Percentiles rank a stretch among this genome's conserved stretches.
Conservation (phyloP, 768 basidiomycete species). For the Russula griseocarnosa region DNA sequence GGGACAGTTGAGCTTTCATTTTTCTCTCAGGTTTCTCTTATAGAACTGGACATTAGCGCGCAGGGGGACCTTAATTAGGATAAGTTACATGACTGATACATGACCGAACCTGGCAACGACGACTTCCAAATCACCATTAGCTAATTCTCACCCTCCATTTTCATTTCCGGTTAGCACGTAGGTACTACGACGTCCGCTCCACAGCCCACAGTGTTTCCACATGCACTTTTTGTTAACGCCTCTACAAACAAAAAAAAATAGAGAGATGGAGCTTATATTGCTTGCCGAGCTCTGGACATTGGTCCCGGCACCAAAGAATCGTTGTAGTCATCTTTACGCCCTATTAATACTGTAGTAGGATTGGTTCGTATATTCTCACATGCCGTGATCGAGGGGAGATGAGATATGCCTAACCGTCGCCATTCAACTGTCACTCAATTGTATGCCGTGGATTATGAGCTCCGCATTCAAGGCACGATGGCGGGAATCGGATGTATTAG, state of each 20-base stretch:
- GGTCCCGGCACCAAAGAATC: background rate
- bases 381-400: background rate
- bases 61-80: background rate
- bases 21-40: background rate
- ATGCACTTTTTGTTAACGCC: background rate
- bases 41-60: constrained; percentile 2
- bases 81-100: background rate
- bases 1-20: background rate
- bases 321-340: background rate
- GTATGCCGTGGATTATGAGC: background rate
- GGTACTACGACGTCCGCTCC: background rate
- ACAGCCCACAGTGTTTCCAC: background rate
- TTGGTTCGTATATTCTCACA: background rate
- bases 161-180: constrained; percentile 15
- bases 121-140: background rate
- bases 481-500: background rate
- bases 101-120: constrained; percentile 3
- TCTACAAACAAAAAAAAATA: background rate
- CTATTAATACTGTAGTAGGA: background rate
- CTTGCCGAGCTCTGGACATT: background rate
- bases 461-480: background rate
- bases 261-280: no score
- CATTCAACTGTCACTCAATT: background rate
- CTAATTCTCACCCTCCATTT: background rate
- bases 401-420: background rate